Base-by-base conservation (phyloP, 2,329 filamentous ascomycete genomes). In the Cladophialophora immunda region DNA sequence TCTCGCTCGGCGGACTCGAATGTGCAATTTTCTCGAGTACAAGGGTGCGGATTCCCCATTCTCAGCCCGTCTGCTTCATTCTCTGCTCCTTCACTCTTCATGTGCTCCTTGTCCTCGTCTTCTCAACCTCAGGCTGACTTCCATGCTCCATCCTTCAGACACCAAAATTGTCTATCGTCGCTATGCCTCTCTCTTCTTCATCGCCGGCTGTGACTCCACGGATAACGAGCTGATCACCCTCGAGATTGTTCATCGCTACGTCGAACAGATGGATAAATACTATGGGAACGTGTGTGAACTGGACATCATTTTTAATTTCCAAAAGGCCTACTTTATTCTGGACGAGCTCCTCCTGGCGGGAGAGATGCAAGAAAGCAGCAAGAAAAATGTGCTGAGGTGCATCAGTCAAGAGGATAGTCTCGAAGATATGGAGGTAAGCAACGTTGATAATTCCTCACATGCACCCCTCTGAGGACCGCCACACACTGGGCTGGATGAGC, bases 201-300 rank as follows among this genome's bases (percentile, higher is more conserved):
- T 99, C 79, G 94, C 94, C 76, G 95, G 95, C 75, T 97, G 93
- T 83, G 90, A 93, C 62, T 94, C 94, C n/a, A 93, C 93, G 70
- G 95, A 99, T 81, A 99, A 99, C 81, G 95, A 99, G 79, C 85
- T 99, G 77, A 97, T 98, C 79, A 97, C 93, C 27, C 92, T 99
- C 78, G 95, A 99, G 81, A 93, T 99, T 78, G 96, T 99, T 76
- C 95, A 99, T 81, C 93, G 95, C 81, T 99, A 99, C 79, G 95
- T 99, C 77, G 95, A 99, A 81, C 95, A 99, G 83, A 99, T 99
- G 95, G 95, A 99, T 86, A 99, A 99, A 81, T 99, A 99, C 84
- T 99, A 98, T 81, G 95, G 95, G 80, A 99, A 99, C 80, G 95
- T 99, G 67, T 99, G 95, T 89, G 95, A 99, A 83, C 88, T 99